Base-by-base conservation (phyloP, 2,329 filamentous ascomycete species). In the Cryphonectria nitschkei region DNA sequence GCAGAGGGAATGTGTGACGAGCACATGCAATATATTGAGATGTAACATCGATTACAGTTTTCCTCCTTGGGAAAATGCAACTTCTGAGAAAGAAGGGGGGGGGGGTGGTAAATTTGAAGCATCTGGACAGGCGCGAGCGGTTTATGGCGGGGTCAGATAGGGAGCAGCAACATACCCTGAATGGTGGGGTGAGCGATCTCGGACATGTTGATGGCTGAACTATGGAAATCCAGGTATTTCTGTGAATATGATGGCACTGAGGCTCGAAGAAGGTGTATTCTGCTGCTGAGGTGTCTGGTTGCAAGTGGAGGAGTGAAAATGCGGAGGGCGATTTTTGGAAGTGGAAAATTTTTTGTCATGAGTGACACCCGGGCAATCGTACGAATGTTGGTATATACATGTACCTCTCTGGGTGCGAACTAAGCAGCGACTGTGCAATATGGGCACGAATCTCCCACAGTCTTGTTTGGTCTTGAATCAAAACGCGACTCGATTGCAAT, bases 181-280 rank as follows among this genome's bases (percentile, higher is more conserved):
- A 88, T 88, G 78, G 86, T 89, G 77, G 80, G 80, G 82, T 89
- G 87, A 71, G 82, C 82, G 77, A 88, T 86, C 75, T 88, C 86
- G 82, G 86, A 87, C 88, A 76, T 80, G 82, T 72, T 69, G 65
- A 67, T 70, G 69, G 72, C 74, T 69, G 60, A 52, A 14, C 22
- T 50, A 52, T 63, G 50, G 29, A 22, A 50, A 26, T 43, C n/a
- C 34, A 34, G 39, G 29, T 7, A 19, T 16, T 16, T 34, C 26
- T 34, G 63, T 19, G 6, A 9, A 37, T 39, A 39, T 39, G n/a
- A 39, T 16, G 19, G 16, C 19, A 52, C 26, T 13, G 9, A 16
- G 43, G 26, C 22, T 50, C 50, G 63, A 29, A 34, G 43, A 34
- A 4, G 37, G 13, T 29, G 26, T 39, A 13, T 52, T 29, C n/a